Evolutionary conservation across 179 eudicot species (phyloP), one percentile per base, ranked within the genome.

Genomic region (Silene noctiflora): DNA sequence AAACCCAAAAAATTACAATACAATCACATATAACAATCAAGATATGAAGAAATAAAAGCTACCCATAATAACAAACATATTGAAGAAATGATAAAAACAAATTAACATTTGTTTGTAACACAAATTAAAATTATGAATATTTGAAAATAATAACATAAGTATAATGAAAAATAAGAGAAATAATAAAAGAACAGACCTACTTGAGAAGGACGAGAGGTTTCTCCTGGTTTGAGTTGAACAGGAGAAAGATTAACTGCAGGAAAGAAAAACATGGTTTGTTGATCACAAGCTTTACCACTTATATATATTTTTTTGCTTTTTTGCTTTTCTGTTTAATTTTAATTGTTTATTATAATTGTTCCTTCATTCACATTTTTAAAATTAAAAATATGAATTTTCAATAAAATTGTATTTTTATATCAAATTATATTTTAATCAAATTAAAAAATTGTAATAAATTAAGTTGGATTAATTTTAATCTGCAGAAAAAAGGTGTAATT

Each of bases 201-300:
- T 55, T 67, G 17, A 42, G 84, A 70, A 29, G 20, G 64, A 56
- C 61, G 59, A 17, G 79, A 75, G 60, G 19, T 20, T n/a, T 67
- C 75, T 66, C 73, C 75, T 27, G 69, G 68, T 46, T 25, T 68
- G 31, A 76, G 51, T 44, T 48, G 71, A 19, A 64, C 55, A 19
- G 81, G 75, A 71, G 85, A 75, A 51, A 82, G 71, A 61, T 68
- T 70, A 21, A 82, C 79, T 7, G 56, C 79, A 17, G 85, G 85
- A 51, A 82, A 82, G 82, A 75, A 82, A 80, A 79, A 75, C 85
- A 82, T 82, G 68, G 42, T 66, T 55, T 66, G 70, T 17, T 74
- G 69, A 59, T 63, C 53, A 66, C 74, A 53, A 67, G n/a, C 64
- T 72, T 69, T 39, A 46, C 13, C 16, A 73, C 51, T 46, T 48